Base-by-base conservation (phyloP, 768 basidiomycete genomes). In the Galerina marginata region DNA sequence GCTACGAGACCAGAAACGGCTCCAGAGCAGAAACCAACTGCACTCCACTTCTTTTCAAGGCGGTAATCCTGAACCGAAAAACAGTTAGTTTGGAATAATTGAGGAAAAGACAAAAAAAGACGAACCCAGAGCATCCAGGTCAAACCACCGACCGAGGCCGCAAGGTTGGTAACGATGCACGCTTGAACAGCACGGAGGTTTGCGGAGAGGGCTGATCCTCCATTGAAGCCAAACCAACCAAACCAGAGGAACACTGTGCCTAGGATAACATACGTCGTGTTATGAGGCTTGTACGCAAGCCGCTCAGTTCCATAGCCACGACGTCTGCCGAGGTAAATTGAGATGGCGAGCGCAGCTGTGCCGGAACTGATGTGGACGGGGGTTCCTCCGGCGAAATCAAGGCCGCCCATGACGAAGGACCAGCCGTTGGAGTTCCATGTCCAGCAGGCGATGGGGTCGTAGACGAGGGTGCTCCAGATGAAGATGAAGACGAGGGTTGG, bases 361-460 rank as follows among this genome's bases (percentile, higher is more conserved):
- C 96, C 96, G 14, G 94, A 96, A 15, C 91, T 91, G 66, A 99
- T 98, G 71, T 99, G 96, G 62, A 99, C 95, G 20, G 96, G 96
- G 10, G 94, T 96, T 54, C 96, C 96, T 29, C 96, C 96, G 9
- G 96, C 96, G 62, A 96, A 96, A 71, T 95, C 93, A 56, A 94
- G 89, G 59, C 90, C 91, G 14, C 94, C 96, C 53, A 92, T 80
- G 37, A 86, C 71, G 75, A 80, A 88, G 0, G 91, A 89, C 95
- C 85, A 87, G 40, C 86, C 86, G 36, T 90, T 85, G 38, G 83
- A 63, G 68, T 94, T 95, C 96, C 96, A 99, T 4, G 95, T 92
- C 95, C 96, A 97, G 76, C 92, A 94, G 0, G 94, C 96, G 58
- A 99, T 88, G 2, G 95, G 95, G 69, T 96, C 91, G 75, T 98